A percentile compares a stretch with the other conserved stretches of the same genome.
Evolutionary conservation across 345 rosid species (phyloP).

Genomic region (Anacardium occidentale): DNA sequence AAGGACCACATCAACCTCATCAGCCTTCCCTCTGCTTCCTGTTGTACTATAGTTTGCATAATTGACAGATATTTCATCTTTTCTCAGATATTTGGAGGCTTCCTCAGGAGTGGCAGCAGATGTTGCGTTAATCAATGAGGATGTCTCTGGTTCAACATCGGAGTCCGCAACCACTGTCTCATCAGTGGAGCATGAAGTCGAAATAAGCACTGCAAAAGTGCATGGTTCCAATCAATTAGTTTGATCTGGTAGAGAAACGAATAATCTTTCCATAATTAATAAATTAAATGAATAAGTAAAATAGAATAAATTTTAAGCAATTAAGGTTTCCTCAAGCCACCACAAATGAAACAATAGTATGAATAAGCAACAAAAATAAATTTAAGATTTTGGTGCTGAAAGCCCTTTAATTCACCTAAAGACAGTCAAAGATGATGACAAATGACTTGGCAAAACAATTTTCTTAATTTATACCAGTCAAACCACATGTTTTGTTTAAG

Average conservation of each 20-base stretch:
- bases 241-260: background rate
- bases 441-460: too few relatives aligned
- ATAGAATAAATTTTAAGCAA: too few relatives aligned
- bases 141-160: slow-evolving; percentile 62
- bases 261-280: background rate
- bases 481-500: too few relatives aligned
- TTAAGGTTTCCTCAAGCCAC: background rate
- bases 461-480: too few relatives aligned
- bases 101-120: slow-evolving; percentile 31
- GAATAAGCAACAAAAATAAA: background rate
- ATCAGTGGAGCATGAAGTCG: slow-evolving; percentile 93
- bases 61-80: slow-evolving; percentile 27
- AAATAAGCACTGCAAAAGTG: slow-evolving; percentile 59
- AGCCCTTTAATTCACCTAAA: too few relatives aligned
- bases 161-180: slow-evolving; percentile 97
- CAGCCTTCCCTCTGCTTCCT: slow-evolving; percentile 34
- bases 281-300: background rate
- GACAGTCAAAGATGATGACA: too few relatives aligned
- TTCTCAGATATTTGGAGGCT: slow-evolving; percentile 19
- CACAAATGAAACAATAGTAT: background rate
- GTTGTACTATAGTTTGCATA: slow-evolving; percentile 27
- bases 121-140: slow-evolving; percentile 36
- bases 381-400: background rate
- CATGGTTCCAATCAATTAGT: slow-evolving; percentile 1
- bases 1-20: slow-evolving; percentile 20